phyloP scores from a whole-genome alignment of 2,329 filamentous ascomycete species.

The Verticillium nubilum region DNA sequence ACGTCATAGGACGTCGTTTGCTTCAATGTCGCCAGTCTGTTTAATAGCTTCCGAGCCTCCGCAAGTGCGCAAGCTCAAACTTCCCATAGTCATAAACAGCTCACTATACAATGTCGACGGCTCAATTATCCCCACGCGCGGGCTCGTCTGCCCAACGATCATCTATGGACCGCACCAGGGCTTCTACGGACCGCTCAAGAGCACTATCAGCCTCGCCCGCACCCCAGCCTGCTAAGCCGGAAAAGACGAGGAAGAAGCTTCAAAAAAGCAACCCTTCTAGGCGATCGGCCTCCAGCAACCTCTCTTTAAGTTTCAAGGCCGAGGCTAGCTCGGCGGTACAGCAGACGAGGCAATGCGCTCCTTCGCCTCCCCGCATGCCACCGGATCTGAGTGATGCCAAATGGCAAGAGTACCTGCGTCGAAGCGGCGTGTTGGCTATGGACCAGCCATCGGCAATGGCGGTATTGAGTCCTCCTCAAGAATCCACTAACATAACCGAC shows the following conservation, averaged over 20 bases:
- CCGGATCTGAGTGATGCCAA: slow-evolving; percentile 27
- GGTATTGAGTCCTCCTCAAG: background rate
- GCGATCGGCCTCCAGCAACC: slow-evolving; percentile 17
- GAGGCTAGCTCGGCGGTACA: slow-evolving; percentile 4
- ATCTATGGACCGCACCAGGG: slow-evolving; percentile 14
- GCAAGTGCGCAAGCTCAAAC: background rate
- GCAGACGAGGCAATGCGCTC: background rate
- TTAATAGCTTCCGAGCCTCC: background rate
- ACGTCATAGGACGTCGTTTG: background rate
- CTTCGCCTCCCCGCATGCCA: slow-evolving; percentile 14
- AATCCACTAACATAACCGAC: slow-evolving; percentile 2
- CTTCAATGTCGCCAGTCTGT: background rate
- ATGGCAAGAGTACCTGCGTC: slow-evolving; percentile 24
- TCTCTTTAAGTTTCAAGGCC: slow-evolving; percentile 2
- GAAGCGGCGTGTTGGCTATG: slow-evolving; percentile 16
- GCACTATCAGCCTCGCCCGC: slow-evolving; percentile 12
- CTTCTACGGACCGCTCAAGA: background rate
- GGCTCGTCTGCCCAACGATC: slow-evolving; percentile 6
- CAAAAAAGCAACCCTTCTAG: slow-evolving; percentile 20
- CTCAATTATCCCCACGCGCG: background rate
- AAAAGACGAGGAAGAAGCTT: slow-evolving; percentile 17
- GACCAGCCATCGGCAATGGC: slow-evolving; percentile 12
- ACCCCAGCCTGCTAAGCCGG: slow-evolving; percentile 9
- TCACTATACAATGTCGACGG: background rate
- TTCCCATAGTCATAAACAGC: background rate